Conservation (phyloP, 495 filamentous ascomycete species). For the Sporormia fimetaria region DNA sequence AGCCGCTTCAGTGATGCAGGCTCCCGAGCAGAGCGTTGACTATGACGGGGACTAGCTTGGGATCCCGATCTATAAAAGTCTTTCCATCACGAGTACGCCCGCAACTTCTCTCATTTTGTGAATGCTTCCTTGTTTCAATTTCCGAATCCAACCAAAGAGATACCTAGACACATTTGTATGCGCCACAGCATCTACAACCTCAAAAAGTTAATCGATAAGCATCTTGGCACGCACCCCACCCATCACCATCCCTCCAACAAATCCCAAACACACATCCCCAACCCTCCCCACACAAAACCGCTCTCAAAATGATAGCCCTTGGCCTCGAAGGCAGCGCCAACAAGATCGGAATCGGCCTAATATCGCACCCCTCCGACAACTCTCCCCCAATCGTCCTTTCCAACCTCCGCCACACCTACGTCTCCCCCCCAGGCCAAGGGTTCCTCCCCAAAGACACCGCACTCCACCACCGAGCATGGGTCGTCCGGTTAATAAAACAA, state of each 20-base stretch:
- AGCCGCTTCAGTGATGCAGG: too few species aligned
- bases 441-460: conserved; percentile 97
- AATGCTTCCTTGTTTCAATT: too few species aligned
- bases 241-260: background rate
- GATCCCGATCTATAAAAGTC: too few species aligned
- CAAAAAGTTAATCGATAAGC: too few species aligned
- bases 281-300: conserved; percentile 18
- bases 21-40: too few species aligned
- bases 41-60: too few species aligned
- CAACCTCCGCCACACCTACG: conserved; percentile 89
- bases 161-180: too few species aligned
- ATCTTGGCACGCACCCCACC: too few species aligned
- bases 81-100: too few species aligned
- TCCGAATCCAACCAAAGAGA: too few species aligned
- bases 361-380: conserved; percentile 52
- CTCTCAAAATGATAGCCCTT: conserved; percentile 78
- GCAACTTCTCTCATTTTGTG: too few species aligned
- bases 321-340: conserved; percentile 97
- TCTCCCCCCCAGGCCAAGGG: conserved; percentile 81
- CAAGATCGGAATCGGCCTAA: conserved; percentile 90
- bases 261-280: background rate
- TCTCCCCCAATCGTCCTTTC: conserved; percentile 64
- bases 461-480: conserved; percentile 75
- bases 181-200: too few species aligned
- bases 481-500: conserved; percentile 65